A percentile compares a stretch with the other conserved stretches of the same genome.
phyloP scores from a whole-genome alignment of 2,329 filamentous ascomycete genomes.

The Claviceps digitariae region DNA sequence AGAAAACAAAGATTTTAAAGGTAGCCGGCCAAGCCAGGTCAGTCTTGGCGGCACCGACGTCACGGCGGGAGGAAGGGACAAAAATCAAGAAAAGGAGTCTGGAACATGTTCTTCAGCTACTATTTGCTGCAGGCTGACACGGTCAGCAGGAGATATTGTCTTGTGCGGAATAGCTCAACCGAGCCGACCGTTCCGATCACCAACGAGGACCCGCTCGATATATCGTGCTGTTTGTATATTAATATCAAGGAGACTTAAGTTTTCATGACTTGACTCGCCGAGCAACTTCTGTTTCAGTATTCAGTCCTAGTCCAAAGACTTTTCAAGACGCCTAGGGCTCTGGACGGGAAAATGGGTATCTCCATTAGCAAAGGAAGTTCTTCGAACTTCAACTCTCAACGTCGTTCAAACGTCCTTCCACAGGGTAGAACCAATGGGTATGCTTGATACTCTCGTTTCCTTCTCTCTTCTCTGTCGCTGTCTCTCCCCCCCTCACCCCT shows the following conservation, averaged over 20 bases:
- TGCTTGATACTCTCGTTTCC: background rate
- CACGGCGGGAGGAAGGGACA: too few species aligned
- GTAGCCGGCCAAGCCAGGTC: too few species aligned
- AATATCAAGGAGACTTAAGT: background rate
- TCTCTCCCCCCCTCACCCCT: background rate
- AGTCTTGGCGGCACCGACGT: background rate
- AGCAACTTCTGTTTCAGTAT: background rate
- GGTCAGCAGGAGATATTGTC: background rate
- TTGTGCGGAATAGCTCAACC: background rate
- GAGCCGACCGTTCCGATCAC: background rate
- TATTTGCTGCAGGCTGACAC: background rate
- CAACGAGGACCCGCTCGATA: background rate
- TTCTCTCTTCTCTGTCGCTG: background rate
- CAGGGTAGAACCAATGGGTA: conserved; percentile 28
- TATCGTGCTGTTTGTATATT: background rate
- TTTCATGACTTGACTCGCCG: background rate
- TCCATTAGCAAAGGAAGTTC: background rate
- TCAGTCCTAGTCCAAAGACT: background rate
- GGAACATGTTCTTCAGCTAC: background rate
- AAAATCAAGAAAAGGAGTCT: background rate
- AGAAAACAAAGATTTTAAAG: background rate
- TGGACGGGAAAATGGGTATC: background rate
- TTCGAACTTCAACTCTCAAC: background rate
- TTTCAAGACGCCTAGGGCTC: background rate
- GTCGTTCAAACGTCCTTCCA: conserved; percentile 10